Percentiles rank a stretch among this genome's conserved stretches.
Evolutionary conservation across 306 rosid species (phyloP).

Genomic region (Crotalaria pallida): DNA sequence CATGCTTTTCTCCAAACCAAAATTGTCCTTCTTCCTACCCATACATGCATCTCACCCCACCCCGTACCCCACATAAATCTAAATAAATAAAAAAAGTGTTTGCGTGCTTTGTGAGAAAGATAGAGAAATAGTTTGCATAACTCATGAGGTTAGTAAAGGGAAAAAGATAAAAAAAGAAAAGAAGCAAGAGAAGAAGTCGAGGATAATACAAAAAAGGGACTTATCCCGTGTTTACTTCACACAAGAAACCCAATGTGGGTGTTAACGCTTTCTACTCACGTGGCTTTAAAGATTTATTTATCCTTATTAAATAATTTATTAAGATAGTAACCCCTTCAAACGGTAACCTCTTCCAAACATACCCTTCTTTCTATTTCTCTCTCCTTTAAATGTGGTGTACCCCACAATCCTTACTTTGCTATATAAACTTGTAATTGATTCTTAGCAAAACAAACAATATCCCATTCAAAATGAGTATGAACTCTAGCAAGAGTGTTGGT

Average conservation of each 20-base stretch:
- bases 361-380: background rate
- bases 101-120: background rate
- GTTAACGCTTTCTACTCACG: conserved; percentile 80
- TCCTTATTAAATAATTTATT: conserved; percentile 28
- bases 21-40: conserved; percentile 8
- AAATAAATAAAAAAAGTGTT: background rate
- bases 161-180: background rate
- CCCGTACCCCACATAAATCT: background rate
- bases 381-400: background rate
- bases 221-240: conserved; percentile 96
- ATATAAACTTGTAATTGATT: background rate
- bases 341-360: conserved; percentile 29
- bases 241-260: conserved; percentile 73
- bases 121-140: background rate
- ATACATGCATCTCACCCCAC: conserved; percentile 6
- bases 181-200: background rate
- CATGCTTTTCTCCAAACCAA: background rate
- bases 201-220: conserved; percentile 33
- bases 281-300: conserved; percentile 78
- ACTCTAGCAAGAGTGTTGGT: conserved; percentile 34
- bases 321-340: conserved; percentile 44
- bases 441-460: background rate
- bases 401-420: background rate
- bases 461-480: conserved; percentile 44
- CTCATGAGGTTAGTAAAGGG: conserved; percentile 27